Base-by-base conservation (phyloP, 2,329 filamentous ascomycete species). In the Ophiostoma triangulosporum region DNA sequence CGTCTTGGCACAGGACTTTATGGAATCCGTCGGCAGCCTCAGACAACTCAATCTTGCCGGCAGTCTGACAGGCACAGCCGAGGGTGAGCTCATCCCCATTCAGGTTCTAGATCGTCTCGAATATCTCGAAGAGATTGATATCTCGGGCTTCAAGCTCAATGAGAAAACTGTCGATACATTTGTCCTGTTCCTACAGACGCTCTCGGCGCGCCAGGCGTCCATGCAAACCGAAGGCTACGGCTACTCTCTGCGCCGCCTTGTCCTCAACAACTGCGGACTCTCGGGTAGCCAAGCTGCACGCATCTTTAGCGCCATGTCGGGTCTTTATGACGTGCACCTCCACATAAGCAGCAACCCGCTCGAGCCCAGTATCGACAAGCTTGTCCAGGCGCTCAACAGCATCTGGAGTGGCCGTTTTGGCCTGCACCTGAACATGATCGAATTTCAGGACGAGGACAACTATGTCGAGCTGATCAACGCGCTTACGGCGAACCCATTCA, bases 401-500 rank as follows among this genome's bases (percentile, higher is more conserved):
- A 72, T 71, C 14, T 70, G 71, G 57, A 52, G 55, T 3, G 73
- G 73, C 1, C 75, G 75, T 0, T 72, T 68, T 56, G 72, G 69
- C 24, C 64, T 80, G 22, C 73, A 74, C 57, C 63, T 78, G 56
- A 73, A 78, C 57, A 78, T 80, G 75, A 66, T 78, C n/a, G 75
- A 79, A 56, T 78, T 80, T 58, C 66, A 68, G 20, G 64, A 72
- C 36, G 76, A 79, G 60, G 62, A 62, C 9, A 76, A 70, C 60
- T 80, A 76, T 58, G 68, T 76, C 53, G 69, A 69, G 52, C 68
- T 80, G 4, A 63, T 80, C 56, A 66, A 64, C 15, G 73, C 76
- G 2, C 64, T 80, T 50, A 69, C 75, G 0, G 60, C 68, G n/a
- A 77, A 75, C 56, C 69, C 65, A 12, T 70, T 72, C 4, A 73